phyloP scores from a whole-genome alignment of 176 grass and related monocot genomes.

The Guadua angustifolia region DNA sequence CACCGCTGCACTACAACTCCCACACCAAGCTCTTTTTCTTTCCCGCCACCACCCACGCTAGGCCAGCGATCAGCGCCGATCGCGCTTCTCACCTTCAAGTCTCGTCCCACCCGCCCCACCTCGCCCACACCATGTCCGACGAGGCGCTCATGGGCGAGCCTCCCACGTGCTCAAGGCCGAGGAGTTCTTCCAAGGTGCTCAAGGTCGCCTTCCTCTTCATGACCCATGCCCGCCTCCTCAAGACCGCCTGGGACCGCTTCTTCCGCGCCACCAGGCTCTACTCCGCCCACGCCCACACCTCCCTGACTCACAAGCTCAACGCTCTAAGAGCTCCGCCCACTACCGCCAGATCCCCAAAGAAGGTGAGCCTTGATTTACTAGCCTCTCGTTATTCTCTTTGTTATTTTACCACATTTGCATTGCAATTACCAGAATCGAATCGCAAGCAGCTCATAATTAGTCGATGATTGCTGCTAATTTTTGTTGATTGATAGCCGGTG shows the following conservation, averaged over 20 bases:
- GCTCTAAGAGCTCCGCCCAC: constrained; percentile 61
- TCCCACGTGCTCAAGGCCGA: constrained; percentile 60
- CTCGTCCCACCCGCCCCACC: constrained; percentile 63
- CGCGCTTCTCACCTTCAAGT: constrained; percentile 52
- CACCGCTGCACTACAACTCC: constrained; percentile 70
- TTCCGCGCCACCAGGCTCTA: too few relatives aligned
- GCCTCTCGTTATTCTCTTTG: not conserved
- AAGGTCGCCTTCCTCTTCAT: constrained; percentile 93
- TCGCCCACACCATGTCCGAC: constrained; percentile 79
- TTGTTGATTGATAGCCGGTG: constrained; percentile 37
- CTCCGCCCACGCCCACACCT: constrained; percentile 81
- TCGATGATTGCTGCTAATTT: constrained; percentile 8
- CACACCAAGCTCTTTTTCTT: constrained; percentile 89
- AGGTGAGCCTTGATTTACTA: constrained; percentile 42
- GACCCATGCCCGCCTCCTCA: constrained; percentile 61
- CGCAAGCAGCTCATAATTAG: not conserved
- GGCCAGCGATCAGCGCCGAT: constrained; percentile 48
- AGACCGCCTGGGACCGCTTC: constrained; percentile 12
- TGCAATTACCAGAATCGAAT: too few relatives aligned
- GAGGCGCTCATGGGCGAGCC: constrained; percentile 70
- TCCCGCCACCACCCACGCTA: constrained; percentile 72
- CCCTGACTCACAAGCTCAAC: constrained; percentile 83
- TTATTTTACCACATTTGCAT: not conserved
- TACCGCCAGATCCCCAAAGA: constrained; percentile 79
- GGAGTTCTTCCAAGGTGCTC: constrained; percentile 66